phyloP scores from a whole-genome alignment of 108 stramenopile genomes.

The Aurantiochytrium sp. region DNA sequence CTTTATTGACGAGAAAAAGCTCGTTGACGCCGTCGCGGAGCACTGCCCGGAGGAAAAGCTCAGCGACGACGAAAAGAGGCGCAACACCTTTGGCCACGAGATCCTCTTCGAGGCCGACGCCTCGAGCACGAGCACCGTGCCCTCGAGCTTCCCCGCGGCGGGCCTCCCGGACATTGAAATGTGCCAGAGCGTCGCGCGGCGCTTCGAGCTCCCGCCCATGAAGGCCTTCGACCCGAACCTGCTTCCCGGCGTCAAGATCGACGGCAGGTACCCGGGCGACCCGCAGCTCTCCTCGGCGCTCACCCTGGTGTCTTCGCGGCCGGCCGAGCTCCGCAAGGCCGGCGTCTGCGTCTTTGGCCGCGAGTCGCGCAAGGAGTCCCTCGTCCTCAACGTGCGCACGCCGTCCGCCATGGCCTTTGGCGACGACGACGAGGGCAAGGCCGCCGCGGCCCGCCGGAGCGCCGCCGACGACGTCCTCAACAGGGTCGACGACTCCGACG shows the following conservation, averaged over 20 bases:
- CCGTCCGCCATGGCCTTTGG: neutral
- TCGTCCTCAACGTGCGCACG: neutral
- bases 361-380: neutral
- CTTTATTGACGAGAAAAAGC: constrained; percentile 90
- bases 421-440: neutral
- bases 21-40: constrained; percentile 70
- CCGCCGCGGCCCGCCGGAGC: neutral
- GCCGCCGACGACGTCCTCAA: neutral
- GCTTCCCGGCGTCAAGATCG: neutral
- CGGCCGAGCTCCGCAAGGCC: constrained; percentile 3
- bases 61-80: constrained; percentile 61
- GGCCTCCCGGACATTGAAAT: constrained; percentile 72
- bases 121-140: constrained; percentile 67
- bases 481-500: neutral
- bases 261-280: constrained; percentile 7
- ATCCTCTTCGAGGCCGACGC: constrained; percentile 71
- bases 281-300: neutral
- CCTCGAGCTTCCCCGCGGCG: constrained; percentile 71
- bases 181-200: constrained; percentile 52
- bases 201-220: neutral
- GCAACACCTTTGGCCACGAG: constrained; percentile 71
- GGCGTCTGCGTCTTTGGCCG: neutral
- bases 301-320: neutral
- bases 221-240: neutral
- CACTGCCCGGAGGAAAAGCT: constrained; percentile 71